Evolutionary conservation across 2,329 filamentous ascomycete species (phyloP).

Genomic region (Claviceps cyperi): DNA sequence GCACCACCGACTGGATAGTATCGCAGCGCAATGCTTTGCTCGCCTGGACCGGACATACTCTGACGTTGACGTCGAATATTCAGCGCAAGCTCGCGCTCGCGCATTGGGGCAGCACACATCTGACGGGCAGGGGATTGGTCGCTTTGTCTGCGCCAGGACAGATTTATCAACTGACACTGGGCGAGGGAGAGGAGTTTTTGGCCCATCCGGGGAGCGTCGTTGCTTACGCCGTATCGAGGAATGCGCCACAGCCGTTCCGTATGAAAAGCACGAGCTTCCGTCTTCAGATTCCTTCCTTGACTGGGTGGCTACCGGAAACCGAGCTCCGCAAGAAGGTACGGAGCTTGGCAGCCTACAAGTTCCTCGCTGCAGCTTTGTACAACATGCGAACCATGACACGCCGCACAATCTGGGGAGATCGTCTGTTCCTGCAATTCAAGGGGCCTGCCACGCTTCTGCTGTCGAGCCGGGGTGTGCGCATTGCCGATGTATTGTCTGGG

Average conservation of each 20-base stretch:
- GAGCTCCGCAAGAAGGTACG: constrained; percentile 62
- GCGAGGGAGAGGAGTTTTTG: constrained; percentile 75
- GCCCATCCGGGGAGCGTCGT: constrained; percentile 85
- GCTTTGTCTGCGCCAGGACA: constrained; percentile 78
- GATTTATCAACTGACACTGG: constrained; percentile 71
- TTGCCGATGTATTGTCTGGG: constrained; percentile 63
- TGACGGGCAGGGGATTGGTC: constrained; percentile 77
- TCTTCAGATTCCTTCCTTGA: constrained; percentile 60
- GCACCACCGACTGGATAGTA: constrained; percentile 89
- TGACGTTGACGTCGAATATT: constrained; percentile 60
- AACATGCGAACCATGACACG: constrained; percentile 61
- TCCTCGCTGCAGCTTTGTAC: constrained; percentile 49
- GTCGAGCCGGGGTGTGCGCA: constrained; percentile 68
- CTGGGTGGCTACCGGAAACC: constrained; percentile 52
- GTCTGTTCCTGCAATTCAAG: constrained; percentile 79
- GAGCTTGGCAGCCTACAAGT: constrained; percentile 58
- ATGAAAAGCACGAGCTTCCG: constrained; percentile 64
- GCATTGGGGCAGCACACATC: constrained; percentile 80
- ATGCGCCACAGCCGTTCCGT: constrained; percentile 68
- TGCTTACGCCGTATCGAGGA: constrained; percentile 67
- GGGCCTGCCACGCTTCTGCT: constrained; percentile 77
- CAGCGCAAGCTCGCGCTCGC: constrained; percentile 62
- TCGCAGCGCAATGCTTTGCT: constrained; percentile 74
- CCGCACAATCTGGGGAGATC: constrained; percentile 82
- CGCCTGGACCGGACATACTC: constrained; percentile 91